Evolutionary conservation across 2,329 filamentous ascomycete genomes (phyloP).

Genomic region (Claviceps capensis): DNA sequence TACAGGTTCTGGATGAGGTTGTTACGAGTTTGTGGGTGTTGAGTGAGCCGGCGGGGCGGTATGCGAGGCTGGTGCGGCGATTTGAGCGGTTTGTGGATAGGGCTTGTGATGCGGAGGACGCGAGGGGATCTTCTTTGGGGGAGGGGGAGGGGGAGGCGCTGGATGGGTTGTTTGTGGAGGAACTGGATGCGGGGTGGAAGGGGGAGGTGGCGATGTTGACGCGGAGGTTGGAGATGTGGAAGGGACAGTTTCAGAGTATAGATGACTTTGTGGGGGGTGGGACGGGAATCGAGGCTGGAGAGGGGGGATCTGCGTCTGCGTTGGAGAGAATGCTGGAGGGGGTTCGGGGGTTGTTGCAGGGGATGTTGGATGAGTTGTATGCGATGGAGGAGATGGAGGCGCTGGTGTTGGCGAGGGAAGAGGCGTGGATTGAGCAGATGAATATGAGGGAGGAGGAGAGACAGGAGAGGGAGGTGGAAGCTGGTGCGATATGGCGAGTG

Average conservation of each 20-base stretch:
- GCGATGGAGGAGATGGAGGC: conserved; percentile 48
- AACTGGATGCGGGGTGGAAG: conserved; percentile 44
- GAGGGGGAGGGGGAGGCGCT: conserved; percentile 18
- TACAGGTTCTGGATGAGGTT: conserved; percentile 44
- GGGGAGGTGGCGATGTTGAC: conserved; percentile 39
- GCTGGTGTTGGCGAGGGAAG: conserved; percentile 41
- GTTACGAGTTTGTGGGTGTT: conserved; percentile 44
- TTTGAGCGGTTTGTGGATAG: conserved; percentile 47
- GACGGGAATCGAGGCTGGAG: conserved; percentile 1
- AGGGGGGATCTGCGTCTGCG: conserved; percentile 16
- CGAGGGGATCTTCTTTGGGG: conserved; percentile 23
- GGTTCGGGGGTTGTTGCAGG: conserved; percentile 34
- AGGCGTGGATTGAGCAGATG: conserved; percentile 43
- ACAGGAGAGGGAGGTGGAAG: conserved; percentile 20
- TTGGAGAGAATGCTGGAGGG: conserved; percentile 34
- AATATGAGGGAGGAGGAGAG: conserved; percentile 30
- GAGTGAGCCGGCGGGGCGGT: conserved; percentile 40
- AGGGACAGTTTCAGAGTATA: conserved; percentile 32
- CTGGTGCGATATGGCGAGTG: conserved; percentile 35
- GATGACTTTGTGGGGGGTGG: conserved; percentile 14
- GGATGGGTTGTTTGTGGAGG: conserved; percentile 34
- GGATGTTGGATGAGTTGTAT: conserved; percentile 49
- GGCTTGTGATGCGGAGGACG: conserved; percentile 32
- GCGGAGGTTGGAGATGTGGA: conserved; percentile 42
- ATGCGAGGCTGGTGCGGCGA: conserved; percentile 36